Conservation (phyloP, 331 rosid species). For the Erythrophleum ivorense region DNA sequence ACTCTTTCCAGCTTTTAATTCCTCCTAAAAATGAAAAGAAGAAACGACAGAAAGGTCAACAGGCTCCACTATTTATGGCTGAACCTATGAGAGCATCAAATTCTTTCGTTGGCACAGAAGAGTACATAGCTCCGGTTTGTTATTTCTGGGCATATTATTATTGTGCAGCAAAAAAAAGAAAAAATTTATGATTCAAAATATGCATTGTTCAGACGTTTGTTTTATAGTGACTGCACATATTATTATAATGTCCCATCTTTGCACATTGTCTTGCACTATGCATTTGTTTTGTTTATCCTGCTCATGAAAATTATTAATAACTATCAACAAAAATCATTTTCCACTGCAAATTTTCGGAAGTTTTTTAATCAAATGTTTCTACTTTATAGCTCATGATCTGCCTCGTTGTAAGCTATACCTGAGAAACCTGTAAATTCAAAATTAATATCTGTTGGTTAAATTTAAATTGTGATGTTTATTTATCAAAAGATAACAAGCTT, state of each 20-base stretch:
- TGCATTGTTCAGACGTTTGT: constrained; percentile 25
- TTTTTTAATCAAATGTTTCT: neutral
- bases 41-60: constrained; percentile 59
- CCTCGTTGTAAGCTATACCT: neutral
- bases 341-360: neutral
- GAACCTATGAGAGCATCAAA: constrained; percentile 99
- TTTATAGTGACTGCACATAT: constrained; percentile 10
- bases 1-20: constrained; percentile 73
- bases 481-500: no score
- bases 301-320: neutral
- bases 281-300: neutral
- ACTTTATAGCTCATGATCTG: neutral
- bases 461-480: no score
- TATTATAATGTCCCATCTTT: neutral
- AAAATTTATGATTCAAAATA: constrained; percentile 5
- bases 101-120: constrained; percentile 99
- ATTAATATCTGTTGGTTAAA: no score
- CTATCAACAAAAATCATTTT: neutral
- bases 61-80: constrained; percentile 79
- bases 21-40: constrained; percentile 65
- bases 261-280: neutral
- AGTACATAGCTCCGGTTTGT: constrained; percentile 99
- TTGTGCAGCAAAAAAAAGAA: neutral
- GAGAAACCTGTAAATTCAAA: neutral
- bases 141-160: constrained; percentile 21